Evolutionary conservation across 2,329 filamentous ascomycete genomes (phyloP), one percentile per base, ranked within the genome.

Genomic region (Trichothecium sympodiale): DNA sequence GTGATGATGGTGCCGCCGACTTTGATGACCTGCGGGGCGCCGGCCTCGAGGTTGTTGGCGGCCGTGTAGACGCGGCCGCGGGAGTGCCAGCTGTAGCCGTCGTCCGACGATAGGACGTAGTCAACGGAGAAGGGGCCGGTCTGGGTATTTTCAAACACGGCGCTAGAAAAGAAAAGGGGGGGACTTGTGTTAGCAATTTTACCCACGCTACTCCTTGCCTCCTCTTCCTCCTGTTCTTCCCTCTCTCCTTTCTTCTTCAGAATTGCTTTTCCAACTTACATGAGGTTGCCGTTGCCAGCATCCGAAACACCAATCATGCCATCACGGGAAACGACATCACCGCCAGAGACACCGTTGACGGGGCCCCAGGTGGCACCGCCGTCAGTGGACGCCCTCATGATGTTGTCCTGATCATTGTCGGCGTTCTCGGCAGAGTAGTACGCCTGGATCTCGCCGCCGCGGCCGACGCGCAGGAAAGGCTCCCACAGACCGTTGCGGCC

Each of bases 221-320:
- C n/a, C n/a, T n/a, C n/a, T n/a, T n/a, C n/a, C n/a, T n/a, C n/a
- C n/a, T n/a, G n/a, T n/a, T n/a, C n/a, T n/a, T n/a, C n/a, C n/a
- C n/a, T n/a, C n/a, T n/a, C n/a, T n/a, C n/a, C n/a, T n/a, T n/a
- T n/a, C n/a, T n/a, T n/a, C n/a, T n/a, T n/a, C n/a, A n/a, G n/a
- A n/a, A n/a, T n/a, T n/a, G n/a, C n/a, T n/a, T n/a, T n/a, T n/a
- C n/a, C n/a, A n/a, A 46, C 47, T 45, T 13, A 52, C 50, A 65
- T 55, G 13, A 64, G 49, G 30, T 53, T 54, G 16, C 44, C 41
- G 8, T 41, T 41, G 4, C 46, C 45, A 7, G 56, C 47, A 13
- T 44, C 43, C 0, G 60, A 58, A 4, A 68, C 58, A 12, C 62
- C 62, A 7, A 61, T 46, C 64, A 67, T 67, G 18, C 64, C 63